A percentile compares a stretch with the other conserved stretches of the same genome.
Conservation (phyloP, 805 yeast genomes). For the Kluyveromyces siamensis region DNA sequence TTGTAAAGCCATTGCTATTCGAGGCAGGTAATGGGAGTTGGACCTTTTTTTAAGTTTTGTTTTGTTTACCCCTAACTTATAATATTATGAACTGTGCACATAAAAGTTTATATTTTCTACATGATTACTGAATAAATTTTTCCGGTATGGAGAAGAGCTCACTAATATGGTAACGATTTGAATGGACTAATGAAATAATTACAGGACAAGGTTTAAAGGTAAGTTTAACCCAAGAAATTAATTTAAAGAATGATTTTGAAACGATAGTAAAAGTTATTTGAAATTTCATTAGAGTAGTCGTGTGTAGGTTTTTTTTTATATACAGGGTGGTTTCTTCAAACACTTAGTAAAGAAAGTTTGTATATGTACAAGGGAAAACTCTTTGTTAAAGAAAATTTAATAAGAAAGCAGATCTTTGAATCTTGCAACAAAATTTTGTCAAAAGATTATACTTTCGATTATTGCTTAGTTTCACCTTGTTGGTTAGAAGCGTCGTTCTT, state of each 20-base stretch:
- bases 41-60: not conserved
- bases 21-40: not conserved
- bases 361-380: conserved; percentile 1
- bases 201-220: no score
- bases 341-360: not conserved
- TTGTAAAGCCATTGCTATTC: conserved; percentile 18
- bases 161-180: no score
- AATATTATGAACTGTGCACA: no score
- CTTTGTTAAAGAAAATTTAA: not conserved
- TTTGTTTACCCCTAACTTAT: not conserved
- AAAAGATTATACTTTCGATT: not conserved
- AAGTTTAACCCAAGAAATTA: no score
- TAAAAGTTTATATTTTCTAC: not conserved
- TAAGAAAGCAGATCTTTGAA: not conserved
- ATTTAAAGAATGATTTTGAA: not conserved
- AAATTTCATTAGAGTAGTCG: not conserved
- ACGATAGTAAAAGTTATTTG: not conserved
- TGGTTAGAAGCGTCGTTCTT: conserved; percentile 22
- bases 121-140: no score
- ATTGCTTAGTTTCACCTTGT: conserved; percentile 18
- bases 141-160: no score
- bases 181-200: no score
- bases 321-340: conserved; percentile 2
- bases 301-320: not conserved
- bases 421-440: not conserved